These are phyloP conservation scores for Cladosporium colombiae DNA, from an alignment of 2,329 filamentous ascomycete genomes.

Conservation along the genomic window DNA sequence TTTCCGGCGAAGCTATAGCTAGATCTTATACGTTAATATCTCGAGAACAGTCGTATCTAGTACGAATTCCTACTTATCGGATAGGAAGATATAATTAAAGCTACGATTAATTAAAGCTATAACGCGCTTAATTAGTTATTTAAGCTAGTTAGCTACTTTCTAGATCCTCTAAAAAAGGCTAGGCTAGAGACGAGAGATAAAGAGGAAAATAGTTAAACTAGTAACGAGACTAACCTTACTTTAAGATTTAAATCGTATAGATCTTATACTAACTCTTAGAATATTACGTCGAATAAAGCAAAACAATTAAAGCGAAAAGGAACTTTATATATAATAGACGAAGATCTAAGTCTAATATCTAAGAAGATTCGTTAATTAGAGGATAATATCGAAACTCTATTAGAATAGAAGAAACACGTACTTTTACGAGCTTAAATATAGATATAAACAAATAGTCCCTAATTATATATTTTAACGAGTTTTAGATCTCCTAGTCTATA, in stretches of 20 bases:
- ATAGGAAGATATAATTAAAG: background rate
- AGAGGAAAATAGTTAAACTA: background rate
- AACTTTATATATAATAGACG: background rate
- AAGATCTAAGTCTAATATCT: background rate
- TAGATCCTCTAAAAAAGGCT: background rate
- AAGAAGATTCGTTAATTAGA: background rate
- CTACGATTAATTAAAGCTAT: background rate
- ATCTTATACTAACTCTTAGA: background rate
- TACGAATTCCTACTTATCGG: background rate
- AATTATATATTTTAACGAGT: background rate
- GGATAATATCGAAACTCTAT: background rate
- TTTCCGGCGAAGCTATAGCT: background rate
- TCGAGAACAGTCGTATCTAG: background rate
- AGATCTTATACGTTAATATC: background rate
- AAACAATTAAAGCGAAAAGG: background rate
- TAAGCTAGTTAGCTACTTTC: background rate
- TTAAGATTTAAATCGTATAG: background rate
- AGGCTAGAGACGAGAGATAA: background rate
- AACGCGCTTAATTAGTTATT: background rate
- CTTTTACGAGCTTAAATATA: background rate
- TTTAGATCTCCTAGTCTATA: background rate
- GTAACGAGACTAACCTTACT: background rate
- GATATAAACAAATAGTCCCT: background rate
- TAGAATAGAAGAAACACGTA: background rate
- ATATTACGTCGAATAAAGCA: conserved; percentile 1